These are phyloP conservation scores for Nicotiana paniculata DNA, from an alignment of 257 asterid genomes.

Conservation along the genomic window DNA sequence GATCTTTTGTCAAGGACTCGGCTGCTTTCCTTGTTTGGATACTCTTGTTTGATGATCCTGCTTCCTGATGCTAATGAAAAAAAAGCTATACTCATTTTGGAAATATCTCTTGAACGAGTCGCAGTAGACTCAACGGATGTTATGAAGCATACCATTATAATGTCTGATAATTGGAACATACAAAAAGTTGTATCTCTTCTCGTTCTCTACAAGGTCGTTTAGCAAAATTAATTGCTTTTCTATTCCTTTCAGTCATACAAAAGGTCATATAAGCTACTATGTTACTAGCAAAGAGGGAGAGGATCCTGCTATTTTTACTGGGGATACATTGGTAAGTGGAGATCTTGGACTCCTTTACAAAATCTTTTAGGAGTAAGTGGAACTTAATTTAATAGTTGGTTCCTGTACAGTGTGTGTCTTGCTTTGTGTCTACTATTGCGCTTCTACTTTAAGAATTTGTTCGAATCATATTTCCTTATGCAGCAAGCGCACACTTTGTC, in stretches of 20 bases:
- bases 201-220: not conserved
- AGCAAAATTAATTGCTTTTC: not conserved
- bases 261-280: slow-evolving; percentile 89
- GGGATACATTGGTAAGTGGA: slow-evolving; percentile 83
- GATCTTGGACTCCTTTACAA: slow-evolving; percentile 6
- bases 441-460: not conserved
- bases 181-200: not conserved
- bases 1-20: not conserved
- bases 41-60: not conserved
- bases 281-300: slow-evolving; percentile 76
- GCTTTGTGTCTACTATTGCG: not conserved
- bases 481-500: not conserved
- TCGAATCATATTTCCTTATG: not conserved
- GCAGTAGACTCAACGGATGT: not conserved
- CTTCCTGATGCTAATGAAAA: not conserved
- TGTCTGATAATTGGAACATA: not conserved
- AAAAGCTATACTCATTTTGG: not conserved
- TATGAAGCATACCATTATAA: not conserved
- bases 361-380: not conserved
- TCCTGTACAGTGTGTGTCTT: not conserved
- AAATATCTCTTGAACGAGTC: not conserved
- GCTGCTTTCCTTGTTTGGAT: not conserved
- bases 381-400: not conserved
- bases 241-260: slow-evolving; percentile 66
- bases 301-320: slow-evolving; percentile 87